These are phyloP conservation scores for Nothopassalora personata DNA, from an alignment of 2,329 filamentous ascomycete species.

Conservation along the genomic window DNA sequence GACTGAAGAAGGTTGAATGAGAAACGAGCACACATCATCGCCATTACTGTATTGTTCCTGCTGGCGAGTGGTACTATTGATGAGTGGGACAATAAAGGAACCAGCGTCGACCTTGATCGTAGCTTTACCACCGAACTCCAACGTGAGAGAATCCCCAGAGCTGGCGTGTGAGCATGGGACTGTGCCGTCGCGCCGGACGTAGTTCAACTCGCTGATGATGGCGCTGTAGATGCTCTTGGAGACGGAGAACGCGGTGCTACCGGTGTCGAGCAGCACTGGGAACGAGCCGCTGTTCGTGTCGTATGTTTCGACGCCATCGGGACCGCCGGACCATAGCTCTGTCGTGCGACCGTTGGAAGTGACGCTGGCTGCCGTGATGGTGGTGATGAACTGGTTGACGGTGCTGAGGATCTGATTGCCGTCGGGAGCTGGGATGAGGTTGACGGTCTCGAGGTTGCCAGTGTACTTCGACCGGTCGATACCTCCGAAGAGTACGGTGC, in stretches of 20 bases:
- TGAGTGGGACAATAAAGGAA: conserved; percentile 29
- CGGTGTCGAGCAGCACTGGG: conserved; percentile 31
- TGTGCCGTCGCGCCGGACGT: conserved; percentile 16
- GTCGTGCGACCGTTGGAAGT: conserved; percentile 15
- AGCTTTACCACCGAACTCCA: conserved; percentile 27
- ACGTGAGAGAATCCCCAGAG: conserved; percentile 22
- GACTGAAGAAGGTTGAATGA: conserved; percentile 18
- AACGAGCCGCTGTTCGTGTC: conserved; percentile 14
- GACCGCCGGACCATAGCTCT: conserved; percentile 21
- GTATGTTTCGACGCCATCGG: conserved; percentile 18
- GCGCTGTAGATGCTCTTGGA: conserved; percentile 20
- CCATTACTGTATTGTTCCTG: conserved; percentile 10
- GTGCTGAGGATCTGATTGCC: conserved; percentile 3
- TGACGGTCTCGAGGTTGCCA: conserved; percentile 28
- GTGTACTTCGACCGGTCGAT: conserved; percentile 31
- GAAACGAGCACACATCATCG: conserved; percentile 25
- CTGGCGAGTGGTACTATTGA: conserved; percentile 24
- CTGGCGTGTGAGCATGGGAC: conserved; percentile 25
- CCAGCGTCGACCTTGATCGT: conserved; percentile 26
- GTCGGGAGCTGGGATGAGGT: conserved; percentile 25
- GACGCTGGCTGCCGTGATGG: conserved; percentile 25
- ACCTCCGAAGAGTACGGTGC: conserved; percentile 34
- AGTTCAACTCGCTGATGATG: conserved; percentile 17
- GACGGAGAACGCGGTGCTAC: conserved; percentile 28
- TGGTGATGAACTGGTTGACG: conserved; percentile 27